Evolutionary conservation across 371 early-diverging fungal species (phyloP).

Genomic region (Rhizomucor pusillus): DNA sequence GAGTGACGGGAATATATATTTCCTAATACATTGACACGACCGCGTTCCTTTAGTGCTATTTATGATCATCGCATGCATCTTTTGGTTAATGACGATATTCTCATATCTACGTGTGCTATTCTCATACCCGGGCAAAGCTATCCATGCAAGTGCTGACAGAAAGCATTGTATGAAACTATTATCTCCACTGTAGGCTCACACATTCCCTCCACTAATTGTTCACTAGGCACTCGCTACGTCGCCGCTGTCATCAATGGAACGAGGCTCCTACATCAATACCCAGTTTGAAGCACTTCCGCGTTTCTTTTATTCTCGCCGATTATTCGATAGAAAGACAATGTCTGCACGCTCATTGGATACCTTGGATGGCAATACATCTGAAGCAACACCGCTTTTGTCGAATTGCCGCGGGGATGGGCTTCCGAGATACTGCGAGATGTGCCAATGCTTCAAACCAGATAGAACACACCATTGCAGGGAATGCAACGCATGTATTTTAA

Average conservation of each 20-base stretch:
- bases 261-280: neutral
- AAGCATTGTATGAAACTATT: neutral
- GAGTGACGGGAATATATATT: neutral
- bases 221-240: no score
- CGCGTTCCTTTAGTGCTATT: constrained; percentile 9
- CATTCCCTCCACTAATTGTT: neutral
- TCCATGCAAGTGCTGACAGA: constrained; percentile 17
- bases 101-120: constrained; percentile 47
- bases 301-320: constrained; percentile 30
- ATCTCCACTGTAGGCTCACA: neutral
- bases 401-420: constrained; percentile 44
- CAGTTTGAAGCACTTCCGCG: constrained; percentile 10
- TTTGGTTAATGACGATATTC: constrained; percentile 41
- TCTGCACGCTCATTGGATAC: neutral
- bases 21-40: neutral
- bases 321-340: constrained; percentile 23
- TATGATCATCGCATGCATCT: constrained; percentile 40
- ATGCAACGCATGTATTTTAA: constrained; percentile 58
- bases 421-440: constrained; percentile 50
- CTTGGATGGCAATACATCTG: constrained; percentile 21
- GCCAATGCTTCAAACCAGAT: constrained; percentile 56
- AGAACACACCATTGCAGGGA: constrained; percentile 63
- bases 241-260: no score
- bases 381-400: constrained; percentile 18
- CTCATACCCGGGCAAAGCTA: constrained; percentile 47